phyloP scores from a whole-genome alignment of 345 rosid genomes.

The Xanthoceras sorbifolium region DNA sequence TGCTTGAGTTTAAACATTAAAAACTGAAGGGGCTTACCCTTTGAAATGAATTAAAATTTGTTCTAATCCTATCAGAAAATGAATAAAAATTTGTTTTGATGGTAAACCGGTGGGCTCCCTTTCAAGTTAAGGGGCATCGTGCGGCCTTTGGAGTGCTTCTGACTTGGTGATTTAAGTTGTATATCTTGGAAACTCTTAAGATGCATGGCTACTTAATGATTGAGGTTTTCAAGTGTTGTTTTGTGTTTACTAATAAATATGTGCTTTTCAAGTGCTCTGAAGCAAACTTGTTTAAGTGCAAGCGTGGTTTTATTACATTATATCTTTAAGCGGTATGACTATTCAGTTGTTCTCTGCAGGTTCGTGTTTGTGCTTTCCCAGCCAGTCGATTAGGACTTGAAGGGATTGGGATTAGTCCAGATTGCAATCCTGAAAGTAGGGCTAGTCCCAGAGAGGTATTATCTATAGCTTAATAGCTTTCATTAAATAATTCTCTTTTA shows the following conservation, averaged over 20 bases:
- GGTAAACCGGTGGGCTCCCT: too few relatives aligned
- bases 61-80: too few relatives aligned
- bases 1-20: too few relatives aligned
- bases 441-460: conserved; percentile 71
- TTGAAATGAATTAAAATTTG: too few relatives aligned
- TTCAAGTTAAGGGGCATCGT: too few relatives aligned
- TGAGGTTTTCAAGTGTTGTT: neutral
- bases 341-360: conserved; percentile 39
- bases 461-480: conserved; percentile 4
- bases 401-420: conserved; percentile 89
- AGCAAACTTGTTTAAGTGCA: neutral
- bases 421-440: conserved; percentile 79
- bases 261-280: neutral
- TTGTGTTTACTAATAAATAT: neutral
- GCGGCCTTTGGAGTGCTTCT: too few relatives aligned
- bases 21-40: too few relatives aligned
- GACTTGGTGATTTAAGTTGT: too few relatives aligned
- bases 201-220: neutral
- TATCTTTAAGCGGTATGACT: neutral
- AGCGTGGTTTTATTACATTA: neutral
- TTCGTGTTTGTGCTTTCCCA: conserved; percentile 88
- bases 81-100: too few relatives aligned
- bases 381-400: conserved; percentile 54
- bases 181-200: too few relatives aligned
- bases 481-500: neutral